Conservation (phyloP, 2,329 filamentous ascomycete species). For the Teratosphaeria epicoccoides region DNA sequence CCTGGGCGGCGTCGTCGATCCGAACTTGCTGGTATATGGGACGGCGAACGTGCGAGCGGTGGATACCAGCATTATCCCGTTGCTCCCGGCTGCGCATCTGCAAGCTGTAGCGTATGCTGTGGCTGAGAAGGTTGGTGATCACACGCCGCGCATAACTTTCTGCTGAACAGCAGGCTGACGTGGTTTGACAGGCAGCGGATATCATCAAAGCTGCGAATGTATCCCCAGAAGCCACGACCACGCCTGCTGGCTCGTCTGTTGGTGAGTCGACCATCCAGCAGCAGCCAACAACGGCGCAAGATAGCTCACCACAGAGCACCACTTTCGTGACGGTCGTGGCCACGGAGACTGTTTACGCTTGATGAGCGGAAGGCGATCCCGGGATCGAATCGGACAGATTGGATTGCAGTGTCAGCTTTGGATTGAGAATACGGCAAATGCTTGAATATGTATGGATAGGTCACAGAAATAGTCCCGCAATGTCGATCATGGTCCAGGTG, state of each 20-base stretch:
- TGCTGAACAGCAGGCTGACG: neutral
- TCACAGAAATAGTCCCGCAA: neutral
- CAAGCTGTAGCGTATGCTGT: conserved; percentile 25
- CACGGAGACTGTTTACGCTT: conserved; percentile 7
- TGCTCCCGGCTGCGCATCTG: conserved; percentile 31
- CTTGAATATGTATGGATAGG: neutral
- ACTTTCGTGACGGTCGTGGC: conserved; percentile 6
- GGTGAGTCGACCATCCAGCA: neutral
- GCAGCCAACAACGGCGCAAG: neutral
- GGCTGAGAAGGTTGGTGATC: conserved; percentile 27
- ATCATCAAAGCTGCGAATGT: conserved; percentile 31
- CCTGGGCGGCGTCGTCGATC: conserved; percentile 41
- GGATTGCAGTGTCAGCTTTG: neutral
- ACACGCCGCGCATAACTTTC: neutral
- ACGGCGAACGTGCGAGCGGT: conserved; percentile 36
- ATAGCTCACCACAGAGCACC: neutral
- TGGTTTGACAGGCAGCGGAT: conserved; percentile 28
- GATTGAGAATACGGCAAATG: neutral
- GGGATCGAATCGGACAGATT: neutral
- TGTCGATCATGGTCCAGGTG: neutral
- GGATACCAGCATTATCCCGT: conserved; percentile 36
- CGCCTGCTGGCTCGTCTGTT: neutral
- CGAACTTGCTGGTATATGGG: conserved; percentile 35
- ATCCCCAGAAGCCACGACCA: neutral
- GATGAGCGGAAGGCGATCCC: neutral